Percentiles rank a stretch among this genome's conserved stretches.
phyloP scores from a whole-genome alignment of 2,329 filamentous ascomycete genomes.

The Penicillium hordei region DNA sequence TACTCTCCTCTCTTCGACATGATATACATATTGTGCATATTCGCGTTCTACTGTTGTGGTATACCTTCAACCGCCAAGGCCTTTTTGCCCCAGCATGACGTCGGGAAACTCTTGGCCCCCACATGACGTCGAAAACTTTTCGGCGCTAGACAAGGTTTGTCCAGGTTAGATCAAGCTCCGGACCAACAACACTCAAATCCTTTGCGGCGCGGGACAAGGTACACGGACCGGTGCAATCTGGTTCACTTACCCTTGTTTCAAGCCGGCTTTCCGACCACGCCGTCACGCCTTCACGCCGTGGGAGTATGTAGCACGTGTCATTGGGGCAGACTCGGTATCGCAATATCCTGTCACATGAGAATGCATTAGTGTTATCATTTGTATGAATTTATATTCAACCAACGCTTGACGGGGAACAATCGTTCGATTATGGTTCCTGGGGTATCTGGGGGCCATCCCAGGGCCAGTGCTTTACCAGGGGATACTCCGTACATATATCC shows the following conservation, averaged over 20 bases:
- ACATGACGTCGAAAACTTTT: background rate
- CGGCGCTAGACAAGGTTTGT: background rate
- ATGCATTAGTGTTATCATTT: background rate
- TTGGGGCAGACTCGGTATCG: background rate
- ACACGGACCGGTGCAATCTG: conserved; percentile 3
- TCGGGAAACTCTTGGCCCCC: background rate
- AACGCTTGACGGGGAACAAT: background rate
- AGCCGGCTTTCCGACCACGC: background rate
- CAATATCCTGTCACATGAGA: background rate
- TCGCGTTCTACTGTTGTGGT: background rate
- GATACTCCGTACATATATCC: background rate
- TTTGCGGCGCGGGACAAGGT: background rate
- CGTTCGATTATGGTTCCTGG: background rate
- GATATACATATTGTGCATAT: background rate
- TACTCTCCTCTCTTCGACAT: background rate
- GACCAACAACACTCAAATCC: conserved; percentile 15
- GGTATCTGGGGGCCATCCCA: too few relatives aligned
- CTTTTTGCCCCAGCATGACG: background rate
- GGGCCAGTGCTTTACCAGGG: too few relatives aligned
- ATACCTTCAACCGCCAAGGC: background rate
- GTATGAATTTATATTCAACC: background rate
- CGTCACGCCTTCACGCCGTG: background rate
- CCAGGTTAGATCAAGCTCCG: background rate
- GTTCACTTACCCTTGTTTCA: background rate
- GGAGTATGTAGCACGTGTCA: background rate